phyloP scores from a whole-genome alignment of 352 stramenopile genomes.

The Phytophthora pini region DNA sequence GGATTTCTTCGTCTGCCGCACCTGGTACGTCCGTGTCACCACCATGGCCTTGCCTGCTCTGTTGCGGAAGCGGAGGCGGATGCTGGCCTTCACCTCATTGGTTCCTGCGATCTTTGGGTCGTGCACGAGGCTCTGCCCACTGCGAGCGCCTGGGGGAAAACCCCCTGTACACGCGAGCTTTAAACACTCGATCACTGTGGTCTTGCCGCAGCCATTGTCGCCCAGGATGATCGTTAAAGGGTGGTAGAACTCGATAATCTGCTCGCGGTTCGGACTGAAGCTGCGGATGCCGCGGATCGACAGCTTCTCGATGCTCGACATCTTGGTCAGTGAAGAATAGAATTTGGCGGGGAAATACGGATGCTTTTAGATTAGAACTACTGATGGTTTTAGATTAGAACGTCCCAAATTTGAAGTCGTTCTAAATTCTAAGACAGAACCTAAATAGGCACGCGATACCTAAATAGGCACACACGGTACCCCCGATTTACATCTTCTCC shows the following conservation, averaged over 20 bases:
- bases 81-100: constrained; percentile 93
- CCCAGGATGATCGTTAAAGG: constrained; percentile 99
- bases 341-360: not conserved
- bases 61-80: constrained; percentile 94
- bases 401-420: no score
- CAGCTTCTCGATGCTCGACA: constrained; percentile 99
- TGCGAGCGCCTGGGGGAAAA: constrained; percentile 91
- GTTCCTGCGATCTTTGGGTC: constrained; percentile 94
- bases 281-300: constrained; percentile 98
- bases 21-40: constrained; percentile 95
- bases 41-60: constrained; percentile 88
- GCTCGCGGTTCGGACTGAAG: constrained; percentile 96
- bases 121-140: constrained; percentile 96
- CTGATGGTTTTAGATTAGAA: no score
- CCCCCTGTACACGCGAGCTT: constrained; percentile 97
- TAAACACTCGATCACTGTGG: constrained; percentile 99
- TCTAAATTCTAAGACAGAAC: no score
- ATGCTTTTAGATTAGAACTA: no score
- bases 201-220: constrained; percentile 98
- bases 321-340: constrained; percentile 37
- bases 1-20: constrained; percentile 92
- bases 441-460: no score
- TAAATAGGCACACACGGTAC: no score
- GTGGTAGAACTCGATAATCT: constrained; percentile 98
- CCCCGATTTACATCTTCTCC: no score